Evolutionary conservation across 176 grass and related monocot species (phyloP).

Genomic region (Coix lacrymajobi): DNA sequence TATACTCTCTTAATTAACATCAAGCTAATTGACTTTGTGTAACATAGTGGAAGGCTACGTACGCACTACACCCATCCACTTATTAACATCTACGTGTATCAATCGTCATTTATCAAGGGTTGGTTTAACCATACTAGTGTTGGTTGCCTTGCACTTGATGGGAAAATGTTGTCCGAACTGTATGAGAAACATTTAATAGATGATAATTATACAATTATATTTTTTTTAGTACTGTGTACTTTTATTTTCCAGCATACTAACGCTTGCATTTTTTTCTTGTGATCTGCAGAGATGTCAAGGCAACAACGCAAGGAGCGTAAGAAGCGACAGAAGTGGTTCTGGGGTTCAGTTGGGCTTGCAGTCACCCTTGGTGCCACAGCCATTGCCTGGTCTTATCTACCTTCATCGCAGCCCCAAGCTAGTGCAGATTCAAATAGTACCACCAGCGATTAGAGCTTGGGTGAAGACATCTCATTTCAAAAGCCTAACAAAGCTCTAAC

Average conservation of each 20-base stretch:
- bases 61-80: background rate
- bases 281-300: slow-evolving; percentile 71
- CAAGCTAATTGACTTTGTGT: background rate
- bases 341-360: slow-evolving; percentile 80
- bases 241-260: background rate
- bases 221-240: background rate
- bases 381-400: slow-evolving; percentile 84
- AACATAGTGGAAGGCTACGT: background rate
- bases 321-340: slow-evolving; percentile 86
- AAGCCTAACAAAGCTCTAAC: slow-evolving; percentile 54
- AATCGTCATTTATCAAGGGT: background rate
- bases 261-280: background rate
- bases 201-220: too few relatives aligned
- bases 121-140: background rate
- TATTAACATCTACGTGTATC: background rate
- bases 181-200: background rate
- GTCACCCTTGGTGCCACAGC: slow-evolving; percentile 62
- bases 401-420: slow-evolving; percentile 22
- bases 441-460: slow-evolving; percentile 35
- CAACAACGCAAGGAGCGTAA: slow-evolving; percentile 63
- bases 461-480: slow-evolving; percentile 32
- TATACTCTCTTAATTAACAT: background rate
- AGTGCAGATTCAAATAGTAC: slow-evolving; percentile 30
- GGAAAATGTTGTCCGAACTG: background rate
- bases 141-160: background rate